Base-by-base conservation (phyloP, 306 rosid species). In the Urtica urens region DNA sequence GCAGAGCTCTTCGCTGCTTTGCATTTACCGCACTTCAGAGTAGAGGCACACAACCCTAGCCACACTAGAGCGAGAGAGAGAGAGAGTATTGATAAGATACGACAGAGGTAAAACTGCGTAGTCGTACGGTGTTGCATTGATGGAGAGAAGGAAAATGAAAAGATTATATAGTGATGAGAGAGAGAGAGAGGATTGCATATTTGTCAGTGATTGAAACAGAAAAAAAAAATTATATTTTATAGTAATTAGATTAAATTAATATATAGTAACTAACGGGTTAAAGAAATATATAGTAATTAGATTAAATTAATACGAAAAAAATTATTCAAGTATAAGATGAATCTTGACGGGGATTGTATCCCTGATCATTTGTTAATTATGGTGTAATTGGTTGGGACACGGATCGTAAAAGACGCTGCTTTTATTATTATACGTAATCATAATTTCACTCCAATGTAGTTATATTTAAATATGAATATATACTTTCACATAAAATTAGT, bases 141-240 rank as follows among this genome's bases (percentile, higher is more conserved):
- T 15, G 4, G 8, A 23, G 3, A 46, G 33, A 22, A 46, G 34
- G 29, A 30, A 25, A 7, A 23, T 3, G 35, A 6, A 11, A 22
- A 23, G 15, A 14, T 46, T 24, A 46, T 46, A 24, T 46, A 46
- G 33, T 46, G 29, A 31, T 22, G 49, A 44, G 28, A 44, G 51
- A 46, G 51, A 38, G 20, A 16, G 24, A 49, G 44, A 23, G 57
- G 62, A 67, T 54, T 37, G 28, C 31, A 42, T 68, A 68, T 55
- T 61, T 68, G 63, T 68, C 60, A 15, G n/a, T 38, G 68, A 47
- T 50, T 40, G 43, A 26, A 28, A 28, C 6, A 28, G 33, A 28
- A 28, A 28, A 28, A 28, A 28, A 4, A 28, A 28, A 28, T 28
- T 4, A 28, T 28, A 28, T 28, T 4, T 4, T 28, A 28, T 28